A percentile compares a stretch with the other conserved stretches of the same genome.
phyloP scores from a whole-genome alignment of 331 rosid species.

The Acacia concinna region DNA sequence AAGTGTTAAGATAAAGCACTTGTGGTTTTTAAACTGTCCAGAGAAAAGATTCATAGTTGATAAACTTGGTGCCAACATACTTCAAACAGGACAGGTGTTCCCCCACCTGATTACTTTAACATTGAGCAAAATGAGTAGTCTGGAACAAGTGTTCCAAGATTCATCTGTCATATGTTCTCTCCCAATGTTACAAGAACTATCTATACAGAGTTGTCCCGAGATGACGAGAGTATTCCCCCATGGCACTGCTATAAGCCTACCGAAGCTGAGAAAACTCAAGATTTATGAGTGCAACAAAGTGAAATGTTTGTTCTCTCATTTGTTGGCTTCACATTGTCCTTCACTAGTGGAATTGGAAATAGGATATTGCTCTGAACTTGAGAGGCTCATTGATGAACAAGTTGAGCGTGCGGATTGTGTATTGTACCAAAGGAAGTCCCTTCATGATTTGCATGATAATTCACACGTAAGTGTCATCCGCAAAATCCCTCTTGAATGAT shows the following conservation, averaged over 20 bases:
- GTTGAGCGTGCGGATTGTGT: neutral
- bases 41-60: neutral
- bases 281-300: neutral
- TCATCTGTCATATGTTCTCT: neutral
- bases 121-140: neutral
- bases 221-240: neutral
- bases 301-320: slow-evolving; percentile 15
- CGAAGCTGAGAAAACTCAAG: accelerated
- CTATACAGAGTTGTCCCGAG: accelerated
- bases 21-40: accelerated
- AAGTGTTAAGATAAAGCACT: neutral
- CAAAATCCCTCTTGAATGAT: neutral
- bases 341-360: accelerated
- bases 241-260: neutral
- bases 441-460: neutral
- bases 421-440: neutral
- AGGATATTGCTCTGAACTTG: neutral
- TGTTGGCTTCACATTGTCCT: neutral
- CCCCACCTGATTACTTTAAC: neutral
- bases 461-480: neutral
- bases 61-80: no score
- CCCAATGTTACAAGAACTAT: neutral
- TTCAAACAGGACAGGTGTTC: neutral
- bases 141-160: neutral
- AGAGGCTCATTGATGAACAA: neutral